A percentile compares a stretch with the other conserved stretches of the same genome.
Evolutionary conservation across 2,329 filamentous ascomycete genomes (phyloP).

Genomic region (Amphichorda felina): DNA sequence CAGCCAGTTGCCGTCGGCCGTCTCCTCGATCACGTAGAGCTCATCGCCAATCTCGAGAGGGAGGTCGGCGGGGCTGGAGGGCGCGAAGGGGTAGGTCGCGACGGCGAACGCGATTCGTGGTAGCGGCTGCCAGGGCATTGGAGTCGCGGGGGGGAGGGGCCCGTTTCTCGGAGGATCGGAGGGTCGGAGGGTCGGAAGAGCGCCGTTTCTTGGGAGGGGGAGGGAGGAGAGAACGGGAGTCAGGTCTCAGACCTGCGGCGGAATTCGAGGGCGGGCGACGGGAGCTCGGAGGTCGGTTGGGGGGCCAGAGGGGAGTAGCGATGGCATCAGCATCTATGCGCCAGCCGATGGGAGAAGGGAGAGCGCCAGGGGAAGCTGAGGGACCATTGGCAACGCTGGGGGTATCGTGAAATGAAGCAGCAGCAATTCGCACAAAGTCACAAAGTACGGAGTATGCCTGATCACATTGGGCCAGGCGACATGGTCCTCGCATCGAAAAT

Average conservation of each 20-base stretch:
- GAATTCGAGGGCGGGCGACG: constrained; percentile 1
- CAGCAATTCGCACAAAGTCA: too few relatives aligned
- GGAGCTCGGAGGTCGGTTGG: not conserved
- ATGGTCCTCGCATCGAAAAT: too few relatives aligned
- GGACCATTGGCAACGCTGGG: too few relatives aligned
- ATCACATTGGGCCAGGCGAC: too few relatives aligned
- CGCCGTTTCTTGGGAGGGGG: not conserved
- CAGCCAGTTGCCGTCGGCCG: constrained; percentile 83
- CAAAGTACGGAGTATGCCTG: too few relatives aligned
- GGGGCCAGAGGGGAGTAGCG: not conserved
- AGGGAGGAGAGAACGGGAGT: not conserved
- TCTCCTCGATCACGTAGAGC: constrained; percentile 96
- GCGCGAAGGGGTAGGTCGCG: constrained; percentile 86
- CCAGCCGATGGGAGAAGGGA: too few relatives aligned
- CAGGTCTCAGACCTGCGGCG: constrained; percentile 1
- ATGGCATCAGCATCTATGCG: constrained; percentile 4
- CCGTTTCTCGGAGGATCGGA: not conserved
- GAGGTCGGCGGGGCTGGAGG: constrained; percentile 77
- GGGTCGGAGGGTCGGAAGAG: too few relatives aligned
- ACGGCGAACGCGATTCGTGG: constrained; percentile 96
- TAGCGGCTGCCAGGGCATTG: constrained; percentile 95
- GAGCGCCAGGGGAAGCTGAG: too few relatives aligned
- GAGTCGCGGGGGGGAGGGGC: constrained; percentile 5
- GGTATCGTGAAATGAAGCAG: too few relatives aligned
- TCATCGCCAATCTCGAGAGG: constrained; percentile 97